phyloP scores from a whole-genome alignment of 1,139 yeast species.

The Taphrina flavorubra region DNA sequence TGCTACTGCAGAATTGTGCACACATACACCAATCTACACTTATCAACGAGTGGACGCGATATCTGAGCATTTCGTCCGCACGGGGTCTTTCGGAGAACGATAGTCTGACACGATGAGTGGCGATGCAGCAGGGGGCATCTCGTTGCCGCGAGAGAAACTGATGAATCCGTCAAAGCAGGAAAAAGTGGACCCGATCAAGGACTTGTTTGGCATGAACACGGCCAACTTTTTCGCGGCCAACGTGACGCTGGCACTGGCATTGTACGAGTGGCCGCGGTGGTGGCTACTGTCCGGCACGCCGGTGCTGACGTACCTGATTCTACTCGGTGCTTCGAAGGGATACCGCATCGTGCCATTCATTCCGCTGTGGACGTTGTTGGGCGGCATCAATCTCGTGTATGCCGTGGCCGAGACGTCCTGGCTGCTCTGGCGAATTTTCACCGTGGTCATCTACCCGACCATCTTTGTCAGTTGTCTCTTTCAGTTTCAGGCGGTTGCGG shows the following conservation, averaged over 20 bases:
- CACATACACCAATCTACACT: too few relatives aligned
- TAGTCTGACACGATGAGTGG: slow-evolving; percentile 3
- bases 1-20: too few relatives aligned
- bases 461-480: slow-evolving; percentile 33
- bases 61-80: too few relatives aligned
- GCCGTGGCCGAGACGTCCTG: slow-evolving; percentile 34
- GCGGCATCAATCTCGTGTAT: slow-evolving; percentile 18
- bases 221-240: slow-evolving; percentile 26
- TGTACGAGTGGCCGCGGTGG: slow-evolving; percentile 39
- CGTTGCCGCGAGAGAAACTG: slow-evolving; percentile 5
- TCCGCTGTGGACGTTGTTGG: slow-evolving; percentile 32
- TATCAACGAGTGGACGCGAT: too few relatives aligned
- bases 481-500: slow-evolving; percentile 27
- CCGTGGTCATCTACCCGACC: slow-evolving; percentile 13
- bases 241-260: slow-evolving; percentile 10
- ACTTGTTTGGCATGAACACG: slow-evolving; percentile 24
- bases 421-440: slow-evolving; percentile 34
- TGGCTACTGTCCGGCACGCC: slow-evolving; percentile 38
- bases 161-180: slow-evolving; percentile 19
- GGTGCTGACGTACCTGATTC: slow-evolving; percentile 28
- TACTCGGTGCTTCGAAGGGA: slow-evolving; percentile 29
- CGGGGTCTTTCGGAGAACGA: too few relatives aligned
- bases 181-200: slow-evolving; percentile 30
- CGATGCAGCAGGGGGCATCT: slow-evolving; percentile 15
- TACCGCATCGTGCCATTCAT: slow-evolving; percentile 31